Evolutionary conservation across 257 asterid species (phyloP).

Genomic region (Knoxia roxburghii): DNA sequence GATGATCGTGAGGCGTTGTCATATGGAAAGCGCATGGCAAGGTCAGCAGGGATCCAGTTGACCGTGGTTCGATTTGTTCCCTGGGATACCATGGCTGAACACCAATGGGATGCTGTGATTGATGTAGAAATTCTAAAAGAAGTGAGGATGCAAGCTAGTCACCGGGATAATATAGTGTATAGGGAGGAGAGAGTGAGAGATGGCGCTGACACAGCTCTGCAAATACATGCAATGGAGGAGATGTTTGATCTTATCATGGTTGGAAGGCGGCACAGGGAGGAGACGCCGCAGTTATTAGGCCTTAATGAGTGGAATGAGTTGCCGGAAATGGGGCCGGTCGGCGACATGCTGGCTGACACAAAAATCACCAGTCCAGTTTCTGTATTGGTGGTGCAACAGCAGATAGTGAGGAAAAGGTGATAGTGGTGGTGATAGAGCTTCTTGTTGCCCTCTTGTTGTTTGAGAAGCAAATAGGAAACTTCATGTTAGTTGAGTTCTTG

Average conservation of each 20-base stretch:
- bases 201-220: constrained; percentile 80
- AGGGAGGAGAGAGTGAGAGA: constrained; percentile 78
- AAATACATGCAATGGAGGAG: constrained; percentile 64
- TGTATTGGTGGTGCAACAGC: constrained; percentile 76
- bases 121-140: constrained; percentile 79
- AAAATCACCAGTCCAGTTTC: constrained; percentile 58
- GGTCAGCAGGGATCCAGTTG: constrained; percentile 41
- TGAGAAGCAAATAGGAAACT: no score
- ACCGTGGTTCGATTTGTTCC: constrained; percentile 64
- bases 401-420: constrained; percentile 22
- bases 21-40: constrained; percentile 59
- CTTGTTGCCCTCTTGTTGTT: neutral
- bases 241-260: constrained; percentile 69
- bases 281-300: constrained; percentile 58
- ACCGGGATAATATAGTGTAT: constrained; percentile 59
- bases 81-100: constrained; percentile 46
- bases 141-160: constrained; percentile 46
- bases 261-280: constrained; percentile 70
- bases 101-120: constrained; percentile 83
- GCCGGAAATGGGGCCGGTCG: constrained; percentile 76
- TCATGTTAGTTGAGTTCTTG: no score
- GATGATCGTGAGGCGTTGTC: constrained; percentile 86
- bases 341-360: constrained; percentile 77
- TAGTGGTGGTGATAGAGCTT: neutral
- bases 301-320: constrained; percentile 79